These are phyloP conservation scores for Brachypodium distachyon DNA, from an alignment of 202 grass and related monocot genomes.

Conservation along the genomic window DNA sequence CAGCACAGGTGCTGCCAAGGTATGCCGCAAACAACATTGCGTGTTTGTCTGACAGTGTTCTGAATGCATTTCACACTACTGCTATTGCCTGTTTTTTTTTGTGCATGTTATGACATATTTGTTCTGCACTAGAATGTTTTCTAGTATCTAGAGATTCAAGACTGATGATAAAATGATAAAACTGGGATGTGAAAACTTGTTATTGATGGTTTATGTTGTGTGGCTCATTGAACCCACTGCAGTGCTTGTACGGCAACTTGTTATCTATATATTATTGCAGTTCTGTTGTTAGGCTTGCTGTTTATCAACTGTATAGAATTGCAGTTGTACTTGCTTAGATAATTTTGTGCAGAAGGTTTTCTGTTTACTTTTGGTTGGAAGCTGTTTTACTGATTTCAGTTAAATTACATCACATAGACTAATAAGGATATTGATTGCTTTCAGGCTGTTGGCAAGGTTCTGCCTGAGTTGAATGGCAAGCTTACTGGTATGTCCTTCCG, in stretches of 20 bases:
- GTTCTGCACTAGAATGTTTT: neutral
- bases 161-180: too few relatives aligned
- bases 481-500: constrained; percentile 74
- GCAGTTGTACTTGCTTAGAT: neutral
- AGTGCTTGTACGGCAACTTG: too few relatives aligned
- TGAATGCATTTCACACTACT: neutral
- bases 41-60: neutral
- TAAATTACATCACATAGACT: neutral
- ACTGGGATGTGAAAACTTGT: too few relatives aligned
- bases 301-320: neutral
- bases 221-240: too few relatives aligned
- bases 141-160: neutral
- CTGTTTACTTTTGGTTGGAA: neutral
- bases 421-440: neutral
- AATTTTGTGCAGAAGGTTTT: neutral
- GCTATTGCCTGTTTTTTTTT: neutral
- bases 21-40: constrained; percentile 1
- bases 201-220: too few relatives aligned
- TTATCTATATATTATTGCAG: too few relatives aligned
- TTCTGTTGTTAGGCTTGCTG: neutral
- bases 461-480: constrained; percentile 70
- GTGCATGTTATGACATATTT: neutral
- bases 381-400: neutral
- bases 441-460: constrained; percentile 81
- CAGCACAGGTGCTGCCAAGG: constrained; percentile 91